Evolutionary conservation across 345 rosid species (phyloP), one percentile per base, ranked within the genome.

Genomic region (Aegle marmelos): DNA sequence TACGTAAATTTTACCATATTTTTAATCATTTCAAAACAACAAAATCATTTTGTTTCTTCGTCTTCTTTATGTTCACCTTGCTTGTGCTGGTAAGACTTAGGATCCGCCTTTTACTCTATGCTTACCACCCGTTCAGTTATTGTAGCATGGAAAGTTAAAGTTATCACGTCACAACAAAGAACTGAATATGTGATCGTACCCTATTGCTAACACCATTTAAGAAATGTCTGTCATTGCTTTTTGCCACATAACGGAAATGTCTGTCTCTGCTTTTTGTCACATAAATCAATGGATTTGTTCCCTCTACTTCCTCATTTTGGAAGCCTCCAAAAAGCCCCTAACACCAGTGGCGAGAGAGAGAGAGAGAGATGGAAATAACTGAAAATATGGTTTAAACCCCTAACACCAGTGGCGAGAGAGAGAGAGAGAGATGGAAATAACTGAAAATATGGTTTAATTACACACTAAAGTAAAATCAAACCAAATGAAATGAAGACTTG

Each of bases 401-500:
- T n/a, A n/a, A n/a, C n/a, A 24, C n/a, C 33, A 16, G 45, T 3
- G 45, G 0, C 8, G 57, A 36, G 1, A 21, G 54, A 2, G 45
- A 22, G 2, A 33, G 54, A 36, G 0, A 19, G 54, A 19, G 45
- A 66, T 37, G 16, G n/a, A 68, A 19, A n/a, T 25, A 2, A 22
- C 53, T 50, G 7, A 70, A 45, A 13, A 17, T 25, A 28, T 21
- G 36, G 57, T 31, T 56, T 41, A 73, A 37, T 73, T 73, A 30
- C 50, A 74, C 19, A 61, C 0, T 25, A 16, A 74, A 60, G 45
- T 25, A 13, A 68, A 2, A 36, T 19, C 27, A 72, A 76, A 72
- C 69, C 59, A 66, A 77, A 67, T 81, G 72, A 67, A 72, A 33
- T 13, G 22, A 56, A 70, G 50, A 13, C 50, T 33, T 30, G 28